Evolutionary conservation across 768 basidiomycete species (phyloP).

Genomic region (Russula virescens): DNA sequence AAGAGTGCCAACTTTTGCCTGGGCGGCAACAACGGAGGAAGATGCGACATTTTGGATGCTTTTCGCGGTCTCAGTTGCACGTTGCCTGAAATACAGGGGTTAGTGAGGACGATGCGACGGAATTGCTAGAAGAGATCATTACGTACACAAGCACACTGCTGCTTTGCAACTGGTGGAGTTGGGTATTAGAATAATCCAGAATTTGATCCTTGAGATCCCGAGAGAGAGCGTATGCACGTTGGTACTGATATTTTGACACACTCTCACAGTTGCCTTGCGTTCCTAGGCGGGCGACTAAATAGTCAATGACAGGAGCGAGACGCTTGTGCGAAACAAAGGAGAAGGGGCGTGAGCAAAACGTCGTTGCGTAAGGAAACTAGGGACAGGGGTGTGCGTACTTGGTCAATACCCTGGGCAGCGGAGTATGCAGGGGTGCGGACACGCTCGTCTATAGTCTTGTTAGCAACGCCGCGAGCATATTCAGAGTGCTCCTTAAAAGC

Average conservation of each 20-base stretch:
- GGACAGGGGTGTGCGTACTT: conserved; percentile 40
- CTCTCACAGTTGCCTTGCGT: conserved; percentile 43
- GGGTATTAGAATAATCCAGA: conserved; percentile 61
- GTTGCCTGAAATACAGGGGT: conserved; percentile 43
- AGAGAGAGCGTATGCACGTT: conserved; percentile 64
- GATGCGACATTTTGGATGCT: conserved; percentile 56
- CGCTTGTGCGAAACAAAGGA: conserved; percentile 35
- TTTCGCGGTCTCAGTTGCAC: conserved; percentile 61
- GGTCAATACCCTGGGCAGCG: conserved; percentile 64
- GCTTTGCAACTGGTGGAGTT: conserved; percentile 61
- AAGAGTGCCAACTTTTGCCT: conserved; percentile 51
- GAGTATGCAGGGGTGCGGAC: conserved; percentile 58
- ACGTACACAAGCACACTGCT: conserved; percentile 63
- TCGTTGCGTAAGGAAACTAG: conserved; percentile 6
- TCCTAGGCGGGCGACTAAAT: conserved; percentile 45
- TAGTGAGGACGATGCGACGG: conserved; percentile 4
- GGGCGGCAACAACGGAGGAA: conserved; percentile 48
- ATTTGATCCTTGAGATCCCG: conserved; percentile 57
- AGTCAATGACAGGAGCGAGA: conserved; percentile 71
- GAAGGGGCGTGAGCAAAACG: conserved; percentile 25
- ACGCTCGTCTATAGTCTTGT: conserved; percentile 59
- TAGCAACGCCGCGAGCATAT: conserved; percentile 49
- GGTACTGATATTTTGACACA: conserved; percentile 68
- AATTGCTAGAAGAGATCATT: not conserved
- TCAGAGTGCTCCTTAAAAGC: conserved; percentile 55